Base-by-base conservation (phyloP, 1,139 yeast genomes). In the Diutina pseudorugosa region DNA sequence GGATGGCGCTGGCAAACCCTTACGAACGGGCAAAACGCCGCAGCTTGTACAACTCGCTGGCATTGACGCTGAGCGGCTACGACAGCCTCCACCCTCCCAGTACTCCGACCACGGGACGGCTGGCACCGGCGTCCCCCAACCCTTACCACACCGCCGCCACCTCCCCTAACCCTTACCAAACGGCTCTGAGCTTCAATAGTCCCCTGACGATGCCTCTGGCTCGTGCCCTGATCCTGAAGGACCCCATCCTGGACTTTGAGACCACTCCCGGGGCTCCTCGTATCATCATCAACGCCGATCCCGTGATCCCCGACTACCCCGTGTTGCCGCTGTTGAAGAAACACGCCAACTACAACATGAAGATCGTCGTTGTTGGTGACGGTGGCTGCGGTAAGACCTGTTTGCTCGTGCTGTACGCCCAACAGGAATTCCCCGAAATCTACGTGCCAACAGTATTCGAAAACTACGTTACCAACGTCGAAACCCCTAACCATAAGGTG, bases 311-410 rank as follows among this genome's bases (percentile, higher is more conserved):
- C 18, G 54, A 66, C 51, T 74, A 68, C 58, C 63, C 63, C 18
- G 66, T 71, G 55, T 70, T 67, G 52, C 58, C 62, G 14, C 60
- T 62, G 44, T 64, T 68, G 58, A 61, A 65, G 50, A 69, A 69
- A 54, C 65, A 66, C 52, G 66, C 75, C 51, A 57, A 64, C 51
- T 66, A 75, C 55, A 73, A 75, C 57, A 72, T 81, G 67, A 86
- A 87, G 61, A 69, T 87, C 25, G 93, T 90, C 20, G 91, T 89
- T 21, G 96, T 91, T 4, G 98, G 98, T 4, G 98, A 91, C 65
- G 95, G 95, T 59, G 95, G 94, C 14, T 87, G 96, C 64, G 98
- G 98, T 36, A 91, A 91, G 66, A 91, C 98, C 0, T 86, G 95
- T 59, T 68, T 91, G 56, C 69, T 91, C 55, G 85, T 86, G 33